Evolutionary conservation across 805 yeast genomes (phyloP), one percentile per base, ranked within the genome.

Genomic region (Metschnikowia continentalis): DNA sequence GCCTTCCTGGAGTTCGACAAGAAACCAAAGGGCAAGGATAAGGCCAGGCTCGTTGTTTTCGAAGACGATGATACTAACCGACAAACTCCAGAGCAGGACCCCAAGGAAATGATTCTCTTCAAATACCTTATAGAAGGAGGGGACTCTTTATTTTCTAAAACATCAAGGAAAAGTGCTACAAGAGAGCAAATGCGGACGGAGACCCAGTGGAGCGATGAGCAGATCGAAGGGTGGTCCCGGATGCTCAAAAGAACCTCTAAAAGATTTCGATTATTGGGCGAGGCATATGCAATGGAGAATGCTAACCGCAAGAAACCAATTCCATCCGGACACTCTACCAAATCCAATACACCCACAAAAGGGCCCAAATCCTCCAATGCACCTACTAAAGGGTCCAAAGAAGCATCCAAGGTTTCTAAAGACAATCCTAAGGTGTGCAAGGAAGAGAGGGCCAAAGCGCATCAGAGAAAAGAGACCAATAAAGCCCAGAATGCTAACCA

Each of bases 181-280:
- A 73, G 96, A 47, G 67, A 71, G 32, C 76, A 75, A 23, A 69
- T 89, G 62, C 80, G 76, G 55, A 57, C 64, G 5, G 72, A 74
- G 36, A 78, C 84, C 0, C 73, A 74, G 0, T 90, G 96, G 96
- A 74, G 90, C 0, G 91, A 90, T 66, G 96, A 90, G 61, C 96
- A 89, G 64, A 81, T 92, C 44, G 97, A 91, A 73, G 96, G 96
- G 0, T 92, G 97, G 97, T 85, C 86, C 1, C 71, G 86, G 50
- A 86, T 87, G 86, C 63, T 90, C 17, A 76, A 80, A 47, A 80
- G 79, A 59, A 79, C 83, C 40, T 90, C 94, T 0, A 73, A 74
- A 41, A 74, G 87, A 50, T 84, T 79, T 55, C 78, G 79, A 57
- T 52, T 81, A 2, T 63, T 88, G 50, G 95, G 88, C 59, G 85